Conservation (phyloP, 2,329 filamentous ascomycete genomes). For the Fusarium siculi region DNA sequence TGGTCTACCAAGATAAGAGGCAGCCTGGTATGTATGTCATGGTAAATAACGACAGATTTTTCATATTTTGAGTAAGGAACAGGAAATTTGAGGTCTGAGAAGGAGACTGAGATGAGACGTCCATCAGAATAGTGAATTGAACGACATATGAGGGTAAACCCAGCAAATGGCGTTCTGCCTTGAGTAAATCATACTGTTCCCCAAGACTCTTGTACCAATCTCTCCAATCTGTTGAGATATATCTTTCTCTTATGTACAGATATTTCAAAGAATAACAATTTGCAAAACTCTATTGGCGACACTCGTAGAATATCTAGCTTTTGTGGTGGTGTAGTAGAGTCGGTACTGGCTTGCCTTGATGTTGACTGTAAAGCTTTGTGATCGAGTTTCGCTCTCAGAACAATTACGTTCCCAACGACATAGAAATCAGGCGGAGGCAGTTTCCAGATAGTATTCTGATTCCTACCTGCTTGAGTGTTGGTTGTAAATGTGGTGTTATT, state of each 20-base stretch:
- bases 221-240: conserved; percentile 32
- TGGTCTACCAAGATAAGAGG: neutral
- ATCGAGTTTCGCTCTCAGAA: neutral
- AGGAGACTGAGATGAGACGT: neutral
- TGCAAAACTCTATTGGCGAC: neutral
- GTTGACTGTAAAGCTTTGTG: neutral
- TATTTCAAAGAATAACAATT: conserved; percentile 36
- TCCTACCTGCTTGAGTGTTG: accelerated
- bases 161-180: neutral
- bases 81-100: too few relatives aligned
- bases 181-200: neutral
- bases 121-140: accelerated
- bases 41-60: too few relatives aligned
- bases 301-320: neutral
- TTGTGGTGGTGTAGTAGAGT: neutral
- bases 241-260: conserved; percentile 33
- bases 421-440: neutral
- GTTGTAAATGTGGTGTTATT: neutral
- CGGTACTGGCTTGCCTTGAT: neutral
- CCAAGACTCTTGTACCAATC: neutral
- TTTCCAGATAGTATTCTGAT: neutral
- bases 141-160: neutral
- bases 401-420: neutral
- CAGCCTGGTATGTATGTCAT: too few relatives aligned
- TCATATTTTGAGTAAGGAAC: too few relatives aligned